Percentiles rank a stretch among this genome's conserved stretches.
Evolutionary conservation across 2,329 filamentous ascomycete species (phyloP).

Genomic region (Pestalotiopsis sp.): DNA sequence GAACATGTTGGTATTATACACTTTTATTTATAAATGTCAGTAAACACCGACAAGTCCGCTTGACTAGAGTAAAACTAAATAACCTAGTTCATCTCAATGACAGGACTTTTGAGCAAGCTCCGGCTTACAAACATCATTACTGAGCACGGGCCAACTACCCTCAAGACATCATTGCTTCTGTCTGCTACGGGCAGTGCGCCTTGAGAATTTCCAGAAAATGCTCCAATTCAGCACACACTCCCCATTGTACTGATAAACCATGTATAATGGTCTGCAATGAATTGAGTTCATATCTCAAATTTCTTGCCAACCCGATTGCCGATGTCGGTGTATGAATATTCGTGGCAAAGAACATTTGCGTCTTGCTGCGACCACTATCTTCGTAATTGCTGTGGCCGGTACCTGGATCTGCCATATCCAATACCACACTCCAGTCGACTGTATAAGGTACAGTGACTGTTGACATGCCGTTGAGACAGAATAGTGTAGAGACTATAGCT

Average conservation of each 20-base stretch:
- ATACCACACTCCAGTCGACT: slow-evolving; percentile 5
- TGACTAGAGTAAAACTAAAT: no score
- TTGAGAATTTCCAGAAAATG: slow-evolving; percentile 3
- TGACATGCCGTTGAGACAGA: slow-evolving; percentile 4
- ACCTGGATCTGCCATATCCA: background rate
- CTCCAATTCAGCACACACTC: slow-evolving; percentile 4
- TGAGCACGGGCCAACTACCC: background rate
- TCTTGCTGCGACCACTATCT: background rate
- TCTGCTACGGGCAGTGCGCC: background rate
- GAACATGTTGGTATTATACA: no score
- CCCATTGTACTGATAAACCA: slow-evolving; percentile 9
- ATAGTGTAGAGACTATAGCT: background rate
- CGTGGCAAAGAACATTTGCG: slow-evolving; percentile 1
- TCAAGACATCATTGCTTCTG: background rate
- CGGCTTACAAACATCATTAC: background rate
- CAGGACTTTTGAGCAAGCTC: background rate
- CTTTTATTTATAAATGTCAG: no score
- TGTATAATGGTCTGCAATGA: slow-evolving; percentile 6
- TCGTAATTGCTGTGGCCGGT: background rate
- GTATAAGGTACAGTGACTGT: slow-evolving; percentile 2
- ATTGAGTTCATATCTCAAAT: slow-evolving; percentile 1
- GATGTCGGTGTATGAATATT: background rate
- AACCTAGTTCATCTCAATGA: no score
- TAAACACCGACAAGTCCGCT: no score
- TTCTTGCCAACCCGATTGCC: background rate